Evolutionary conservation across 1,284 basidiomycete species (phyloP), one percentile per base, ranked within the genome.

Genomic region (Tilletia walkeri): DNA sequence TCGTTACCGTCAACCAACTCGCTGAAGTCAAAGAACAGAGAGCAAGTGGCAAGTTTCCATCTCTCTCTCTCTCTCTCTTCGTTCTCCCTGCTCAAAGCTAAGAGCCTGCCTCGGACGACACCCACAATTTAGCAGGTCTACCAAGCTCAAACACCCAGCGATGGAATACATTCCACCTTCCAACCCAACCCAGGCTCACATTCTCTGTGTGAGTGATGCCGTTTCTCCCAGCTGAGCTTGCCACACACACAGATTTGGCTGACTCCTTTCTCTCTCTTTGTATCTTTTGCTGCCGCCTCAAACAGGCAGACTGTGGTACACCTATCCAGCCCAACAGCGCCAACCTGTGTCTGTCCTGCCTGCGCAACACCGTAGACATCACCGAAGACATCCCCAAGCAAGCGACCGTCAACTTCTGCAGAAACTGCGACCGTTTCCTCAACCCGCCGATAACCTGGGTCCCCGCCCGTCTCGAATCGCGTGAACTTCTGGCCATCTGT

Each of bases 341-440:
- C 67, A 97, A 97, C 86, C 87, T 97, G 56, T 98, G 95, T 85
- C 91, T 95, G n/a, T 89, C 89, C 68, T 95, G 94, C 83, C 86
- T 96, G 68, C 86, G 93, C 73, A 95, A 95, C 87, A 90, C 91
- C 34, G 90, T 98, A 74, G 95, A 99, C 84, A 96, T 99, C 82
- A 98, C 95, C 9, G 95, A 97, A 84, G 94, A 93, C 16, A 99
- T 99, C 66, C 95, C 95, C 30, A 99, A 99, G 84, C 95, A 98
- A 89, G 92, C 94, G 12, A 91, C 92, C 4, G 87, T 99, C 73
- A 93, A 93, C 65, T 98, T 92, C 82, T 99, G 95, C 86, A 88
- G 93, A 72, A 97, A 97, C 78, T 99, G 95, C 85, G 94, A 97
- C 84, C 89, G 95, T 47, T 98, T 96, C 85, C 88, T 98, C 61